Evolutionary conservation across 164 flowering plant genomes (phyloP).

Genomic region (Berberis thunbergii): DNA sequence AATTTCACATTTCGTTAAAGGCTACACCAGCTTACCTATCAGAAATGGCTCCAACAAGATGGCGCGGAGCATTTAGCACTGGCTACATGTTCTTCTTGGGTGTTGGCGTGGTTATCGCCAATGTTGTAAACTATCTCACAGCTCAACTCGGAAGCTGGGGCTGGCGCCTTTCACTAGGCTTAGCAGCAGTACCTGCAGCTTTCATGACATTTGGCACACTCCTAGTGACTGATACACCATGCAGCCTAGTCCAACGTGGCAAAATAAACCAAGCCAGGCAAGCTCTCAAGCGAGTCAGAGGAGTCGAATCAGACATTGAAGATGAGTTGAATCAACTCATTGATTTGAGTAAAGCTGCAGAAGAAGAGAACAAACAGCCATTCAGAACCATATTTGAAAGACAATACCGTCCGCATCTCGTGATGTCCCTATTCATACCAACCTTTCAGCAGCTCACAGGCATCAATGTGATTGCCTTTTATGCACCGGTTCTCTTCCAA

Average conservation of each 20-base stretch:
- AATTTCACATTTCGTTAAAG: conserved; percentile 17
- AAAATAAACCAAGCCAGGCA: conserved; percentile 29
- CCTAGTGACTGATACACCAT: conserved; percentile 46
- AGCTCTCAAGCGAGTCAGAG: conserved; percentile 30
- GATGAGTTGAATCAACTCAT: conserved; percentile 34
- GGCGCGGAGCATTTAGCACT: conserved; percentile 63
- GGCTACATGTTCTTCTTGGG: conserved; percentile 57
- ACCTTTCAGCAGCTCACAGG: conserved; percentile 54
- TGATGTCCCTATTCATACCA: conserved; percentile 44
- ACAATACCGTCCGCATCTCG: conserved; percentile 44
- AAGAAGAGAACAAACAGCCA: conserved; percentile 25
- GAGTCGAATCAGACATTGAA: conserved; percentile 25
- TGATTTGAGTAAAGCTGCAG: conserved; percentile 22
- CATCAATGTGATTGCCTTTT: conserved; percentile 51
- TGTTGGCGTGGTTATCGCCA: conserved; percentile 47
- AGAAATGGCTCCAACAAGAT: conserved; percentile 63
- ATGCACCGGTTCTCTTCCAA: conserved; percentile 61
- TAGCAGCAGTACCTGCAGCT: conserved; percentile 47
- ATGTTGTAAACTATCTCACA: conserved; percentile 39
- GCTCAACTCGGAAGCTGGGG: conserved; percentile 36
- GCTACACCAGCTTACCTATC: conserved; percentile 61
- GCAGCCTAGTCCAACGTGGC: conserved; percentile 46
- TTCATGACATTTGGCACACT: conserved; percentile 46
- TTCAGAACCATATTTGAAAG: conserved; percentile 36
- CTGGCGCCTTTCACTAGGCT: conserved; percentile 67